Evolutionary conservation across 257 asterid genomes (phyloP), one percentile per base, ranked within the genome.

Genomic region (Solanum dulcamara): DNA sequence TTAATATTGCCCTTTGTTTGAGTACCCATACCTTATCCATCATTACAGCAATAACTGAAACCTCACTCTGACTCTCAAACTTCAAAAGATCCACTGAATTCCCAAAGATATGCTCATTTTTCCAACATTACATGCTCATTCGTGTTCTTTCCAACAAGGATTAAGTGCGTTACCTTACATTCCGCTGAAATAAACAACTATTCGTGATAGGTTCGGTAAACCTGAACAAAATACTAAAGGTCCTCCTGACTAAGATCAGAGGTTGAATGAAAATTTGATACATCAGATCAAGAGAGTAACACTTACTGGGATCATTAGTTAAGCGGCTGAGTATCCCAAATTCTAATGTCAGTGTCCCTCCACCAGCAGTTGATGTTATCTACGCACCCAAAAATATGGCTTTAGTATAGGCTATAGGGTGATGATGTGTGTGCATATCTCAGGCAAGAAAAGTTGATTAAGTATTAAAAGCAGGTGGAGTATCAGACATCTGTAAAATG

Each of bases 351-450:
- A 97, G 90, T 88, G 99, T 97, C 86, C 99, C 99, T 86, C 99
- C 99, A 88, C 99, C 99, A 87, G 99, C 99, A 82, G 99, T 97
- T 59, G 99, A 97, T 67, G 99, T 97, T 84, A 97, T 89, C 99
- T 97, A 89, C 87, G 85, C 89, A 87, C 40, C 84, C 90, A 80
- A 81, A 84, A 87, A 84, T 84, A 82, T 53, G 59, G 67, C 88
- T 62, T 50, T 67, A 81, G 72, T 80, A 33, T 51, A 26, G 40
- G 44, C 67, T 80, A 33, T 51, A 26, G 40, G 44, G 57, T 77
- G 60, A 46, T 28, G 55, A 77, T 48, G 83, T 77, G 64, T 28
- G 83, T 68, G 85, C 53, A 64, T 57, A 42, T 12, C 18, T 84
- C 67, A 22, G 83, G 83, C 59, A 75, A 14, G 81, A 48, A 44